Evolutionary conservation across 1,139 yeast genomes (phyloP).

Genomic region (Sugiyamaella japonica): DNA sequence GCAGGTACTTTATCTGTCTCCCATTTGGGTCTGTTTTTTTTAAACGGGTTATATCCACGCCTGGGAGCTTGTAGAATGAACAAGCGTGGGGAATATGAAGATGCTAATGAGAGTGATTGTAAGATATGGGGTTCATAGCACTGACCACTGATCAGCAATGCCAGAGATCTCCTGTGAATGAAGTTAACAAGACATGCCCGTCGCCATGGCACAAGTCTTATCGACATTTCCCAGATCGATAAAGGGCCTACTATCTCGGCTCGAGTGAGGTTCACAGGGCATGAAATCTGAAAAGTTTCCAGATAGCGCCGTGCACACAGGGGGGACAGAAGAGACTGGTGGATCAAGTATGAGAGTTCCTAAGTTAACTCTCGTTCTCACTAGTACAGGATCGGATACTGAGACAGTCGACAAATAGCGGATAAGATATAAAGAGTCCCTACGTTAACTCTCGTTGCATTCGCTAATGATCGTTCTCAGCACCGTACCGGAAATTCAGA

Average conservation of each 20-base stretch:
- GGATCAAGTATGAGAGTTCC: no score
- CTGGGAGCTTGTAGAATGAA: not conserved
- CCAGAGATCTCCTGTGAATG: not conserved
- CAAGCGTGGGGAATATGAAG: not conserved
- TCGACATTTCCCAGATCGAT: not conserved
- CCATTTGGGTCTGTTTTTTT: constrained; percentile 9
- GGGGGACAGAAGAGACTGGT: no score
- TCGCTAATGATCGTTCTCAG: no score
- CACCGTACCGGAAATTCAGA: not conserved
- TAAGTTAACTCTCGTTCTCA: not conserved
- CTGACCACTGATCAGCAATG: not conserved
- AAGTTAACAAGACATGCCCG: not conserved
- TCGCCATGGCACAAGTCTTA: not conserved
- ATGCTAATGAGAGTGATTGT: not conserved
- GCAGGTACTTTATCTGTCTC: not conserved
- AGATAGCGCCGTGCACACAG: constrained; percentile 12
- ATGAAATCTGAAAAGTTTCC: constrained; percentile 1
- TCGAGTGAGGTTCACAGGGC: not conserved
- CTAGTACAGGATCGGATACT: not conserved
- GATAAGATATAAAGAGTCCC: no score
- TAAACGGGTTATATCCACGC: constrained; percentile 5
- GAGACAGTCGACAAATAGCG: not conserved
- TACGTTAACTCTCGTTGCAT: no score
- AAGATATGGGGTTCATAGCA: not conserved
- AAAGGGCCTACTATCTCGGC: not conserved